Evolutionary conservation across 306 rosid genomes (phyloP), one percentile per base, ranked within the genome.

Genomic region (Cajanus cajan): DNA sequence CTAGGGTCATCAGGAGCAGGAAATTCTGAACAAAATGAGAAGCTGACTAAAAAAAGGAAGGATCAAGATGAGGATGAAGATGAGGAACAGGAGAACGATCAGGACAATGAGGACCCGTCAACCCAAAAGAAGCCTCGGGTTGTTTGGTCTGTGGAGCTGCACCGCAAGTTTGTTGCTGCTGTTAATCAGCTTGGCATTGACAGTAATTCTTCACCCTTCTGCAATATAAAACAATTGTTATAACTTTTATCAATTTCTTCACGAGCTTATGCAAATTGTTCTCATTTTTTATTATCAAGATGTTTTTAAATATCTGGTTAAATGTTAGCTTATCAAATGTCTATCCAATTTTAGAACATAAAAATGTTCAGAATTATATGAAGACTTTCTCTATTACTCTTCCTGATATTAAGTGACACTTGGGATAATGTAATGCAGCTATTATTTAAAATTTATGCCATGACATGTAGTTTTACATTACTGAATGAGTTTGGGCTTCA

Each of bases 91-190:
- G 97, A 91, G 58, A 80, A 83, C 77, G 97, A 62, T 45, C 82
- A 84, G 40, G 98, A 92, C 8, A 83, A 74, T 48, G 96, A 93
- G 0, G 99, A 96, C 75, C 88, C 94, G 0, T 86, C 96, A 4
- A 1, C 89, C 52, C 99, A 91, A 85, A 96, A 96, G 90, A 96
- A 96, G 85, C 94, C 98, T 63, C 94, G 99, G 34, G 99, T 96
- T 61, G 99, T 96, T 87, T 93, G 99, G 99, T 93, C 99, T 18
- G 91, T 91, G 13, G 97, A 96, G 37, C 90, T 96, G 81, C 99
- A 96, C 76, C 88, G 93, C 86, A 96, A 96, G 86, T 96, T 96
- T 77, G 98, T 96, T 9, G 89, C 88, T 4, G 97, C 99, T 55
- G 99, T 96, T 82, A 86, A 91, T 80, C 98, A 93, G 78, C 80